Evolutionary conservation across 305 asterid genomes (phyloP).

Genomic region (Salvia sclarea): DNA sequence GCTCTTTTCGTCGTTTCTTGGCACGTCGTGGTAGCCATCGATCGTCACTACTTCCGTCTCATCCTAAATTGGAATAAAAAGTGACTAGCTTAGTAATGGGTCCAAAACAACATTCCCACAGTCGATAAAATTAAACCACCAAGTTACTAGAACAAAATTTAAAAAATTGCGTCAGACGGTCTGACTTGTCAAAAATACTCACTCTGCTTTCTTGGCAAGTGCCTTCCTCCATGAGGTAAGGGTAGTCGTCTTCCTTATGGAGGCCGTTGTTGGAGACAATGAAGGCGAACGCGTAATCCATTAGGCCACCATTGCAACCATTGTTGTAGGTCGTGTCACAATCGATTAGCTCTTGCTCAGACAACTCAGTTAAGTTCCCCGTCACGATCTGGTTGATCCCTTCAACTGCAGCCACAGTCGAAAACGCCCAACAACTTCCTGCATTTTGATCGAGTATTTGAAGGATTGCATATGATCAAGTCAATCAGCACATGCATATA

Average conservation of each 20-base stretch:
- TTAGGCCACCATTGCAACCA: constrained; percentile 78
- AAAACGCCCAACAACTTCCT: constrained; percentile 87
- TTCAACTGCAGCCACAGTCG: constrained; percentile 71
- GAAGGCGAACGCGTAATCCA: constrained; percentile 72
- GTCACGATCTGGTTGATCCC: constrained; percentile 66
- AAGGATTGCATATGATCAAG: neutral
- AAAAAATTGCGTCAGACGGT: no score
- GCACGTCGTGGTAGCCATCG: constrained; percentile 62
- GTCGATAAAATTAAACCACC: neutral
- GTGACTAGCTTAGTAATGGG: neutral
- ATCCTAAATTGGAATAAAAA: constrained; percentile 36
- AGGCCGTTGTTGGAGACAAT: constrained; percentile 63
- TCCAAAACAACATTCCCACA: neutral
- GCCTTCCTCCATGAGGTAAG: constrained; percentile 76
- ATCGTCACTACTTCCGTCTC: constrained; percentile 55
- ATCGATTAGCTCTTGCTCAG: constrained; percentile 75
- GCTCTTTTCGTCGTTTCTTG: constrained; percentile 52
- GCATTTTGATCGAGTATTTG: neutral
- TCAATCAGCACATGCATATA: neutral
- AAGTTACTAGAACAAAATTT: no score
- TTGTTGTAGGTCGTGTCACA: constrained; percentile 62
- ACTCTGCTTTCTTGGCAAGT: constrained; percentile 63
- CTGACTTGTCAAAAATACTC: neutral
- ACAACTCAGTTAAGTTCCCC: constrained; percentile 55
- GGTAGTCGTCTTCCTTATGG: constrained; percentile 73